Evolutionary conservation across 2,329 filamentous ascomycete genomes (phyloP).

Genomic region (Colletotrichum limetticola): DNA sequence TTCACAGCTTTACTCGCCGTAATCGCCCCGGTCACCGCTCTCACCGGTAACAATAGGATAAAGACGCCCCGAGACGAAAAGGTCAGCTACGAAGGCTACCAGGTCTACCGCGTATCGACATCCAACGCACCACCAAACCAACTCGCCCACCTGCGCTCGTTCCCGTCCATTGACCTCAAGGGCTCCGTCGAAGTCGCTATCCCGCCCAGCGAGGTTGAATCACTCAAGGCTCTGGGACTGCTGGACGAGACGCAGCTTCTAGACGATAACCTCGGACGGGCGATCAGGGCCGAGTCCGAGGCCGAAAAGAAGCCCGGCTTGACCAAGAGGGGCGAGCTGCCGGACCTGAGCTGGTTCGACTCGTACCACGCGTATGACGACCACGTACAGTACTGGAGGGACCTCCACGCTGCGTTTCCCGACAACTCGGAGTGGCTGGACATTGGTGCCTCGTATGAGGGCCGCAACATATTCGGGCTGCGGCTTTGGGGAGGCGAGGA

Average conservation of each 20-base stretch:
- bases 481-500: slow-evolving; percentile 59
- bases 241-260: slow-evolving; percentile 38
- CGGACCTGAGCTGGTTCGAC: slow-evolving; percentile 60
- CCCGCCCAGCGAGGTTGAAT: slow-evolving; percentile 40
- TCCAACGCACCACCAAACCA: slow-evolving; percentile 30
- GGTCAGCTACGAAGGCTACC: slow-evolving; percentile 46
- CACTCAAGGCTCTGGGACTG: slow-evolving; percentile 42
- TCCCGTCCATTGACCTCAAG: slow-evolving; percentile 41
- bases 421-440: slow-evolving; percentile 58
- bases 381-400: slow-evolving; percentile 59
- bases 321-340: slow-evolving; percentile 42
- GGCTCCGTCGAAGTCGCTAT: slow-evolving; percentile 46
- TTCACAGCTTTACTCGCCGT: slow-evolving; percentile 8
- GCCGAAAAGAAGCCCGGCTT: slow-evolving; percentile 35
- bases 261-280: slow-evolving; percentile 42
- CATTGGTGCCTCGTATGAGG: slow-evolving; percentile 55
- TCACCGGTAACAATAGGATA: background rate
- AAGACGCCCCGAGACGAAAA: slow-evolving; percentile 1
- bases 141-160: slow-evolving; percentile 35
- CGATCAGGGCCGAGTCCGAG: slow-evolving; percentile 42
- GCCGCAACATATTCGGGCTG: slow-evolving; percentile 66
- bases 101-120: slow-evolving; percentile 42
- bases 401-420: slow-evolving; percentile 57
- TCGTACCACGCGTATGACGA: slow-evolving; percentile 64
- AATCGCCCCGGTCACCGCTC: slow-evolving; percentile 10